Evolutionary conservation across 306 rosid genomes (phyloP), one percentile per base, ranked within the genome.

Genomic region (Acacia crassicarpa): DNA sequence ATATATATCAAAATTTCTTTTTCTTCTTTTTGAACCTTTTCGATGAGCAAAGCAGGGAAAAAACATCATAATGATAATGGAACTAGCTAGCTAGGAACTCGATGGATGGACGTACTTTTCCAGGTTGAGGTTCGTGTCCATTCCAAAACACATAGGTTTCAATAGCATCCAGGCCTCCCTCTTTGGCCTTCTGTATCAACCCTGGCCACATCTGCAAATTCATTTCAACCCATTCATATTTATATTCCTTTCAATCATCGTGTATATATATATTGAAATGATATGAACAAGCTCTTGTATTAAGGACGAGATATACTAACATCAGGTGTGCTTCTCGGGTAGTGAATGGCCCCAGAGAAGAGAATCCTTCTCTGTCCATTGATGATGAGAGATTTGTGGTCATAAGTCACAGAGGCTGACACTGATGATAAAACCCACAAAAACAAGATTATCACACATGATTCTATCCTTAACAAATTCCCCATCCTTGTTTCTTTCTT

Each of bases 61-160:
- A 46, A 30, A 30, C 32, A 30, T 30, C 32, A 30, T 30, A 30
- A 30, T 30, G 51, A 9, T 46, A 46, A 46, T 46, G 51, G 51
- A 9, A 46, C 4, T 13, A 46, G 51, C 51, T 12, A 46, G 51
- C 17, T 13, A 46, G 51, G 51, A 16, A 46, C n/a, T n/a, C 40
- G 51, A 46, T 9, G 2, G 32, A 30, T 30, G 17, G 5, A 46
- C 35, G 19, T 53, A 87, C 90, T 15, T 84, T 70, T 82, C 90
- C 90, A 8, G 78, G 90, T 46, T 84, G 76, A 84, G 98, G 98
- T 72, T 95, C 98, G 71, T 95, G 98, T 49, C 89, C 83, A 84
- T 95, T 93, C 97, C 99, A 95, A 77, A 95, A 95, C 41, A 95
- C 98, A 54, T 95, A 95, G 43, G 98, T 91, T 58, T 93, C 92